phyloP scores from a whole-genome alignment of 306 rosid species.

The Prosopis cineraria region DNA sequence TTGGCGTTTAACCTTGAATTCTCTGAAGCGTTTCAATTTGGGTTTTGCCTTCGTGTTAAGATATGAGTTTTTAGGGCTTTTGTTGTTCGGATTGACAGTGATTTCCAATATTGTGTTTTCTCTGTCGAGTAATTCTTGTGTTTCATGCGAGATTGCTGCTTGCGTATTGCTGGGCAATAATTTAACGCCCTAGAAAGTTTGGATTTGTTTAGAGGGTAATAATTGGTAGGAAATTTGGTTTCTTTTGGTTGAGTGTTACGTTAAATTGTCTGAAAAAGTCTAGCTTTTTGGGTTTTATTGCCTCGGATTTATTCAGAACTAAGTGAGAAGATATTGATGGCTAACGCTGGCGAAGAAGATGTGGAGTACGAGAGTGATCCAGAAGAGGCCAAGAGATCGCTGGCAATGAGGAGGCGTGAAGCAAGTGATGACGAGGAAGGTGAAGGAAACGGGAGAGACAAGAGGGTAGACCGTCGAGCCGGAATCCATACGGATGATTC shows the following conservation, averaged over 20 bases:
- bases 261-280: not conserved
- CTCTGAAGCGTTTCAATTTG: constrained; percentile 7
- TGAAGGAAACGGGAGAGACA: constrained; percentile 51
- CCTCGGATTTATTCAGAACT: constrained; percentile 13
- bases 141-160: not conserved
- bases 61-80: constrained; percentile 25
- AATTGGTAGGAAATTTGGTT: not conserved
- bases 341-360: constrained; percentile 63
- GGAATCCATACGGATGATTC: constrained; percentile 68
- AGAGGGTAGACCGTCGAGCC: constrained; percentile 51
- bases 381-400: constrained; percentile 66
- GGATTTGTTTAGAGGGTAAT: not conserved
- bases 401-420: constrained; percentile 83
- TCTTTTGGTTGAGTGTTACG: constrained; percentile 4
- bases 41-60: constrained; percentile 6
- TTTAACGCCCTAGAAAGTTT: not conserved
- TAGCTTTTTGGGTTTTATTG: constrained; percentile 44
- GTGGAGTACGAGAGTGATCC: constrained; percentile 92
- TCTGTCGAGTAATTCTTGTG: not conserved
- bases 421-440: constrained; percentile 91
- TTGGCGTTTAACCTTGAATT: constrained; percentile 34
- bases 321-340: constrained; percentile 43
- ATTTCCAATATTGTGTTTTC: constrained; percentile 25
- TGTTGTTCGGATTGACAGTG: constrained; percentile 32
- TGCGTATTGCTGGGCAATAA: not conserved